phyloP scores from a whole-genome alignment of 345 rosid species.

The Odontarrhena argentea region DNA sequence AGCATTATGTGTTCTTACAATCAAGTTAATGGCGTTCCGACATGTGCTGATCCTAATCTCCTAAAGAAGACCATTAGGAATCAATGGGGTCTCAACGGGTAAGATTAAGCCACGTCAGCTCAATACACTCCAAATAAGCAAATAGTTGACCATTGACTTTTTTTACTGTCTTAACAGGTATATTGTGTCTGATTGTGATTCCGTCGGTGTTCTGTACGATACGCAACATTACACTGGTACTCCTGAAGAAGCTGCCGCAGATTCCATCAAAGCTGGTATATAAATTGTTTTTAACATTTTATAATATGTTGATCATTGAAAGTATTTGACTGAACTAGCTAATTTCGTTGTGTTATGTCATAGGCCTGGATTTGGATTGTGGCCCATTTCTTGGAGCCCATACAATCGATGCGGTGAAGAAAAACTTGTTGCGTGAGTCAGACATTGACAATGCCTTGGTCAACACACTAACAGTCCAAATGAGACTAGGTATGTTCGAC shows the following conservation, averaged over 20 bases:
- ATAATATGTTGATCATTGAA: not conserved
- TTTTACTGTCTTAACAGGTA: slow-evolving; percentile 50
- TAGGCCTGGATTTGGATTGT: slow-evolving; percentile 92
- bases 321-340: not conserved
- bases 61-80: slow-evolving; percentile 58
- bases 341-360: slow-evolving; percentile 21
- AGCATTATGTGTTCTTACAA: slow-evolving; percentile 95
- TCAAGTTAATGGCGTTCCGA: slow-evolving; percentile 81
- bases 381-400: slow-evolving; percentile 66
- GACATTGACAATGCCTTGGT: slow-evolving; percentile 63
- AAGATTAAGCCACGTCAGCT: slow-evolving; percentile 29
- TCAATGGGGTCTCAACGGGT: slow-evolving; percentile 86
- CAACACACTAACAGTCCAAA: slow-evolving; percentile 75
- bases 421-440: slow-evolving; percentile 52
- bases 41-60: slow-evolving; percentile 79
- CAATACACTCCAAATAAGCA: not conserved
- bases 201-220: slow-evolving; percentile 69
- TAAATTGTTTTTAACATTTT: not conserved
- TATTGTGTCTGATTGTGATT: slow-evolving; percentile 88
- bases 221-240: slow-evolving; percentile 67
- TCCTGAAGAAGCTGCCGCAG: slow-evolving; percentile 92
- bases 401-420: slow-evolving; percentile 53
- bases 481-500: slow-evolving; percentile 90
- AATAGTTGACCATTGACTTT: not conserved
- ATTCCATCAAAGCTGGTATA: slow-evolving; percentile 79